A percentile compares a stretch with the other conserved stretches of the same genome.
Evolutionary conservation across 164 flowering plant genomes (phyloP).

Genomic region (Malania oleifera): DNA sequence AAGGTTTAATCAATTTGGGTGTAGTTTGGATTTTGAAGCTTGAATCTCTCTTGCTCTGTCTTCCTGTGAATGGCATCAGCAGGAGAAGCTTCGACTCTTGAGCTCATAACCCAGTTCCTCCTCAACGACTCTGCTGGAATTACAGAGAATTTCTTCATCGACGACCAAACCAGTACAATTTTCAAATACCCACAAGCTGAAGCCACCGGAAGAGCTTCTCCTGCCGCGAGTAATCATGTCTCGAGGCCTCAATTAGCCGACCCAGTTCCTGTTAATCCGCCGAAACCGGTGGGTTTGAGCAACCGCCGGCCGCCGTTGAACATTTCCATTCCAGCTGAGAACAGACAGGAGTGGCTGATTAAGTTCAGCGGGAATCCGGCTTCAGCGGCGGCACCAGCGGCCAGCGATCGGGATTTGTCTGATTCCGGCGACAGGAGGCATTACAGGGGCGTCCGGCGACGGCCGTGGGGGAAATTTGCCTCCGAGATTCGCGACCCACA

Average conservation of each 20-base stretch:
- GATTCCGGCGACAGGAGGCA: conserved; percentile 17
- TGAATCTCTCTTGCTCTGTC: neutral
- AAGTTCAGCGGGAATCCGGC: conserved; percentile 11
- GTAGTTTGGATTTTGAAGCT: too few species aligned
- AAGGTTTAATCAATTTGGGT: too few species aligned
- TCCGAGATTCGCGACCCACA: conserved; percentile 60
- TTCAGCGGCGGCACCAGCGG: neutral
- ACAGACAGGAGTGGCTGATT: conserved; percentile 24
- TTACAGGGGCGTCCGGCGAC: conserved; percentile 49
- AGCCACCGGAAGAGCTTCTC: too few species aligned
- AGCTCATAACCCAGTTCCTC: conserved; percentile 28
- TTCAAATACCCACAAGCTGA: too few species aligned
- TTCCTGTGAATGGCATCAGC: conserved; percentile 22
- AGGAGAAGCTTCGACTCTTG: conserved; percentile 29
- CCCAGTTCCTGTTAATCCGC: conserved; percentile 6
- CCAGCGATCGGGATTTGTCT: neutral
- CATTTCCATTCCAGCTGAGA: conserved; percentile 27
- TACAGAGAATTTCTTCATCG: neutral
- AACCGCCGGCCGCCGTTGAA: conserved; percentile 27
- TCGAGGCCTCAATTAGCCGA: neutral
- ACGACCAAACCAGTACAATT: too few species aligned
- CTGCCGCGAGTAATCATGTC: neutral
- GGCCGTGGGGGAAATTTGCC: conserved; percentile 65
- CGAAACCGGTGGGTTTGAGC: too few species aligned
- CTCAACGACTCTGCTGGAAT: conserved; percentile 16